Percentiles rank a stretch among this genome's conserved stretches.
phyloP scores from a whole-genome alignment of 106 monocot genomes.

The Cymbidium sinense region DNA sequence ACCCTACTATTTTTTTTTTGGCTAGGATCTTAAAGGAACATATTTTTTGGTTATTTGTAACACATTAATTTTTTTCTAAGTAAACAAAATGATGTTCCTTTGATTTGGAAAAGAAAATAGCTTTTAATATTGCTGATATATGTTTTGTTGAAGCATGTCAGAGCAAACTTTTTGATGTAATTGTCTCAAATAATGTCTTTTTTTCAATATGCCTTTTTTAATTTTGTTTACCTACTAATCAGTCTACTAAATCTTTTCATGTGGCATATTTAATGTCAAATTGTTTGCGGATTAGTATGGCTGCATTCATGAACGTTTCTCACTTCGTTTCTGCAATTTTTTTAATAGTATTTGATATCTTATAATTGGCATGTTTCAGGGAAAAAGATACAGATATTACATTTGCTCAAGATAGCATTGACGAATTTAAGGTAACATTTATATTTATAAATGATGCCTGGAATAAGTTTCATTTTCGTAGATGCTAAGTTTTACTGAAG shows the following conservation, averaged over 20 bases:
- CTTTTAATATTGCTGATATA: not conserved
- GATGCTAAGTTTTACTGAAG: not conserved
- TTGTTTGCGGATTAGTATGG: not conserved
- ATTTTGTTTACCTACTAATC: not conserved
- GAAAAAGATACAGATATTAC: slow-evolving; percentile 97
- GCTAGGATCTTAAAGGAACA: not conserved
- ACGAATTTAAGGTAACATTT: slow-evolving; percentile 90
- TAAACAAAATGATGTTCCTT: not conserved
- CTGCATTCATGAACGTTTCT: not conserved
- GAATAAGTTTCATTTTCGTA: not conserved
- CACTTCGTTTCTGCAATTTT: not conserved
- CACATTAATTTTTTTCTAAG: not conserved
- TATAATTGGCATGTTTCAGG: slow-evolving; percentile 39
- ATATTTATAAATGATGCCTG: not conserved
- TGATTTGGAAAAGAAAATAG: not conserved
- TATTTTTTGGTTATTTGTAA: not conserved
- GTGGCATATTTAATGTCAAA: not conserved
- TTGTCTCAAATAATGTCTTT: not conserved
- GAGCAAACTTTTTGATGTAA: not conserved
- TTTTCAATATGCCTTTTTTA: not conserved
- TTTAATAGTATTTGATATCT: not conserved
- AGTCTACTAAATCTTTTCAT: not conserved
- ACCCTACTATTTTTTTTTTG: not conserved
- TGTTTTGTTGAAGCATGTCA: not conserved
- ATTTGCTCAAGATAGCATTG: slow-evolving; percentile 98